These are phyloP conservation scores for Ceratocystis destructans DNA, from an alignment of 2,329 filamentous ascomycete genomes.

Conservation along the genomic window DNA sequence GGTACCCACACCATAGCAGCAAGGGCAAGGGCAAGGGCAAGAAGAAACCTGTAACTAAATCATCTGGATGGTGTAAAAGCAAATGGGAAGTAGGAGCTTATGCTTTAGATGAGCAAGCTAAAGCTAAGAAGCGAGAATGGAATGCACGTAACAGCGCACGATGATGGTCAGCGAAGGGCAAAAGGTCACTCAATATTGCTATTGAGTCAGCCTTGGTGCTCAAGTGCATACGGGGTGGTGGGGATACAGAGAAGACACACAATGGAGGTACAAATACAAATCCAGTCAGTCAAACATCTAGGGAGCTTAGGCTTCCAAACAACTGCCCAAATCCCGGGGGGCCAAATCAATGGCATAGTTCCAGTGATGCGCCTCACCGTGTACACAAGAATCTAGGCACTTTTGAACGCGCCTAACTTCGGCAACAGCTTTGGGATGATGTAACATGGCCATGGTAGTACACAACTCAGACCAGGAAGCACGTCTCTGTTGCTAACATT, in stretches of 20 bases:
- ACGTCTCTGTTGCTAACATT: not conserved
- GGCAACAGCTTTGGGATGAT: conserved; percentile 1
- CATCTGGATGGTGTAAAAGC: no score
- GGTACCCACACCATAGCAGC: no score
- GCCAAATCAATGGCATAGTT: not conserved
- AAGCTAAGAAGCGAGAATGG: not conserved
- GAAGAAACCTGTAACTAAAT: no score
- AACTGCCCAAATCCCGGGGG: not conserved
- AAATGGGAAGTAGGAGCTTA: not conserved
- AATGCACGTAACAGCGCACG: not conserved
- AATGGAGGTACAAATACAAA: not conserved
- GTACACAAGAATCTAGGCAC: not conserved
- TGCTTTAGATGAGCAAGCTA: not conserved
- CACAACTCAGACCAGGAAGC: not conserved
- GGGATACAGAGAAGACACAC: not conserved
- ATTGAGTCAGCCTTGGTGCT: not conserved
- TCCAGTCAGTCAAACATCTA: not conserved
- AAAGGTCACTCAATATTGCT: not conserved
- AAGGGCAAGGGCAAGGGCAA: no score
- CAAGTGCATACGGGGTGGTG: not conserved
- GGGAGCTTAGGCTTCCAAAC: not conserved
- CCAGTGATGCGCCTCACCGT: not conserved
- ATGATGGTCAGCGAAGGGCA: not conserved
- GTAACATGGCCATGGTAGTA: not conserved
- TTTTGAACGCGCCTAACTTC: not conserved